Evolutionary conservation across 768 basidiomycete genomes (phyloP), one percentile per base, ranked within the genome.

Genomic region (Lyophyllum decastes): DNA sequence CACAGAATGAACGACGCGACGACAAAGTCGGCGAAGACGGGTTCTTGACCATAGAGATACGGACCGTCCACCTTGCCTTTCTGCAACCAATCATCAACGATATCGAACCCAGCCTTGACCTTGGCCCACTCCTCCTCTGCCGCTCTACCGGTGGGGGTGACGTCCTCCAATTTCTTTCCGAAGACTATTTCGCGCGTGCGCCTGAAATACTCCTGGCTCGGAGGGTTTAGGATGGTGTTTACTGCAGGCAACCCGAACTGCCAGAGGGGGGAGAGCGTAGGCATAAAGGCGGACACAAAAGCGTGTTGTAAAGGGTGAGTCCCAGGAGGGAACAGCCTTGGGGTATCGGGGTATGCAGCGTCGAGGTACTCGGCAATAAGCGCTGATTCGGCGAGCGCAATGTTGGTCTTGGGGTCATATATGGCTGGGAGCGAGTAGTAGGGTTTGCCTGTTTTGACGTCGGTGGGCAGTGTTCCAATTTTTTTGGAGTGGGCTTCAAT

Each of bases 351-450:
- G 60, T 73, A 78, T 1, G 68, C 67, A 17, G 57, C 64, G 34
- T 79, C 77, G 33, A 78, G 73, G 50, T 78, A 81, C 47, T 67
- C 63, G 7, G 75, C 74, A 52, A 79, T 80, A 26, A 65, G 58
- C 41, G 69, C 67, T 6, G 72, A 76, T 43, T 79, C 74, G 0
- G 73, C 50, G 25, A 76, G 30, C 30, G 66, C 62, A 10, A 55
- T 59, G 6, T 64, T 65, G 3, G 70, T 75, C 35, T 65, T 64
- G 41, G 71, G 69, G 53, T 78, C 77, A 24, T 64, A 57, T 54
- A 79, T 75, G 34, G 72, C 70, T 41, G 78, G 76, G 46, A 78
- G 59, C 14, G 73, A 76, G 61, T 77, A 77, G 10, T 47, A 17
- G 2, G 66, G 65, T 2, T 2, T 70, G 5, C 72, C 68, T n/a